These are phyloP conservation scores for Jatropha curcas DNA, from an alignment of 345 rosid species.

Conservation along the genomic window DNA sequence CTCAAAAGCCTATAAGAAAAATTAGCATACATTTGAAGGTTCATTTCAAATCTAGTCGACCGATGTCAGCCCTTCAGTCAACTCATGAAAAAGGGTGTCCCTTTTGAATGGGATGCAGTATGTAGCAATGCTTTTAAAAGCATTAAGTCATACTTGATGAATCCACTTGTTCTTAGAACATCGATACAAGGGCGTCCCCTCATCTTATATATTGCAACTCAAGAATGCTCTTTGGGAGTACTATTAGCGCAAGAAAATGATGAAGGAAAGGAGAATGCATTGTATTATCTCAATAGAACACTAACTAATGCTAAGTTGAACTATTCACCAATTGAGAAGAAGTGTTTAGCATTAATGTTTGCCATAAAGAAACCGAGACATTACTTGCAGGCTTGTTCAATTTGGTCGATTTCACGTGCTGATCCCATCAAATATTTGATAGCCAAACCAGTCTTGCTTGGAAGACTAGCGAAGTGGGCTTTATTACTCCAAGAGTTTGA, in stretches of 20 bases:
- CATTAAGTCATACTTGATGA: no score
- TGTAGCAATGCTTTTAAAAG: no score
- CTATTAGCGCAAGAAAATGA: not conserved
- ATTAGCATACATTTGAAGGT: not conserved
- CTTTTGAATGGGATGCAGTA: no score
- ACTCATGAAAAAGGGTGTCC: not conserved
- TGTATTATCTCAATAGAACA: not conserved
- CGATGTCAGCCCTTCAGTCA: not conserved
- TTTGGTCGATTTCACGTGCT: not conserved
- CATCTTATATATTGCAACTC: not conserved
- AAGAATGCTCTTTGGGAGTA: not conserved
- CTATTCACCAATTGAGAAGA: not conserved
- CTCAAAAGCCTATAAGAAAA: not conserved
- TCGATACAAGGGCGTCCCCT: not conserved
- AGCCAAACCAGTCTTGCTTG: not conserved
- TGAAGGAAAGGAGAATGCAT: not conserved
- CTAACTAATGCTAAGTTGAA: not conserved
- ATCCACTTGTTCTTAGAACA: not conserved
- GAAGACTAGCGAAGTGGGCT: no score
- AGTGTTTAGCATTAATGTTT: not conserved
- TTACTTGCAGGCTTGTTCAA: not conserved
- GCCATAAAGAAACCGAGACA: not conserved
- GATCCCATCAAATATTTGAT: not conserved
- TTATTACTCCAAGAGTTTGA: no score
- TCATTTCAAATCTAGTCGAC: not conserved